phyloP scores from a whole-genome alignment of 805 yeast species.

The Barnettozyma pratensis region DNA sequence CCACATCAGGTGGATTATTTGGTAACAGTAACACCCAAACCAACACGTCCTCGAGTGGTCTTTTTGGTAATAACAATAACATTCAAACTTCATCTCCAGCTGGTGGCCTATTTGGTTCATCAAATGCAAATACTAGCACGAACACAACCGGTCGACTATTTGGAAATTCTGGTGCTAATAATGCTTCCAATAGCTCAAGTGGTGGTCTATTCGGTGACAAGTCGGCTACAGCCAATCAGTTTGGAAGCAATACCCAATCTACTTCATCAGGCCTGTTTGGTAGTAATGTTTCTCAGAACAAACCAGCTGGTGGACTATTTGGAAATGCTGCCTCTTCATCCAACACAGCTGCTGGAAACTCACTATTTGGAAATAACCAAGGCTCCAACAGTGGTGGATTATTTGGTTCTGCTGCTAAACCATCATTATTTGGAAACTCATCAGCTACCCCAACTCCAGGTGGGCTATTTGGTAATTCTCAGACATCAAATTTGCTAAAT shows the following conservation, averaged over 20 bases:
- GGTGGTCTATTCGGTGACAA: too few relatives aligned
- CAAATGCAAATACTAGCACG: too few relatives aligned
- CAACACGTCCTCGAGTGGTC: conserved; percentile 9
- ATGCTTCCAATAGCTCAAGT: too few relatives aligned
- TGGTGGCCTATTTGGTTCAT: not conserved
- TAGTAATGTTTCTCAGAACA: not conserved
- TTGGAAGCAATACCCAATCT: conserved; percentile 6
- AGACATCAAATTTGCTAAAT: conserved; percentile 12
- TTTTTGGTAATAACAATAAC: conserved; percentile 12
- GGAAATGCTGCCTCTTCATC: conserved; percentile 16
- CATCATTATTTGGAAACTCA: conserved; percentile 7
- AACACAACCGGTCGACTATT: conserved; percentile 8
- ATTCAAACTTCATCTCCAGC: not conserved
- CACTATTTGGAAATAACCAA: conserved; percentile 23
- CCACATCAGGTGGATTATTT: conserved; percentile 4
- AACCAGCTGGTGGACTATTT: conserved; percentile 16
- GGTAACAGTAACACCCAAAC: conserved; percentile 2
- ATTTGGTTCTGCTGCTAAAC: conserved; percentile 11
- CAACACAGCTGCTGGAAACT: conserved; percentile 11
- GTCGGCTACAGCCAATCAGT: too few relatives aligned
- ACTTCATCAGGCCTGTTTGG: not conserved
- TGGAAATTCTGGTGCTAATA: not conserved
- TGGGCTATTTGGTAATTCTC: conserved; percentile 12
- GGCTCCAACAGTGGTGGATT: conserved; percentile 8
- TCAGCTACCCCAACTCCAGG: not conserved